phyloP scores from a whole-genome alignment of 2,329 filamentous ascomycete species.

The Neocucurbitaria cava region DNA sequence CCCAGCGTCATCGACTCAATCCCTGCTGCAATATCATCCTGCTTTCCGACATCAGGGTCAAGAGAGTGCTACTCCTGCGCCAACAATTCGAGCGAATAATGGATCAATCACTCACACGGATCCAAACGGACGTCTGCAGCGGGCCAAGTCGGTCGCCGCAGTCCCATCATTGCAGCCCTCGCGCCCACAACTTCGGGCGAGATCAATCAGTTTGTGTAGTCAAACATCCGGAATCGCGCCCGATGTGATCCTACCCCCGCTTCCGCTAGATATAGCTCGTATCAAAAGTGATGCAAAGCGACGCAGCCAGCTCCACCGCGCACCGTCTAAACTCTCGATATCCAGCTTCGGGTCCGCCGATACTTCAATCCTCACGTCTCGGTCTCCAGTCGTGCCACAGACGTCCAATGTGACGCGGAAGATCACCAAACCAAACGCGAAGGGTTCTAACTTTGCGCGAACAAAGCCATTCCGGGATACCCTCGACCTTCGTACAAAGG shows the following conservation, averaged over 20 bases:
- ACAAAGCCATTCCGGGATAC: slow-evolving; percentile 39
- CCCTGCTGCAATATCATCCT: slow-evolving; percentile 37
- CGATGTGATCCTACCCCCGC: slow-evolving; percentile 51
- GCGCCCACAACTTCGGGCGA: slow-evolving; percentile 29
- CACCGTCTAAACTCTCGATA: slow-evolving; percentile 47
- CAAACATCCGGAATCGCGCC: slow-evolving; percentile 48
- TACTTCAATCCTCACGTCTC: slow-evolving; percentile 50
- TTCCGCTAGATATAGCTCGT: slow-evolving; percentile 46
- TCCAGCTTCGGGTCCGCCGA: slow-evolving; percentile 51
- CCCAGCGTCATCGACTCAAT: slow-evolving; percentile 33
- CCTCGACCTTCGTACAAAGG: slow-evolving; percentile 27
- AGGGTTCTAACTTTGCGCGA: slow-evolving; percentile 39
- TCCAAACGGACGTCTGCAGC: slow-evolving; percentile 22
- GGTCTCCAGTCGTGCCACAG: slow-evolving; percentile 45
- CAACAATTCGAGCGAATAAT: background rate
- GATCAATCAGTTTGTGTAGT: slow-evolving; percentile 35
- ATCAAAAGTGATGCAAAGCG: slow-evolving; percentile 31
- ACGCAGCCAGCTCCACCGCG: slow-evolving; percentile 34
- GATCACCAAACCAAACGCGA: slow-evolving; percentile 46
- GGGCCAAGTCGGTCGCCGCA: slow-evolving; percentile 36
- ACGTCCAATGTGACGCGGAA: slow-evolving; percentile 41
- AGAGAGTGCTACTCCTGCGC: background rate
- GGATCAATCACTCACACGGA: slow-evolving; percentile 2
- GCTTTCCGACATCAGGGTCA: slow-evolving; percentile 28
- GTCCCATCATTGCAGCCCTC: slow-evolving; percentile 16